Percentiles rank a stretch among this genome's conserved stretches.
These are phyloP conservation scores for Tricholoma sp. DNA, from an alignment of 768 basidiomycete genomes.

Conservation along the genomic window DNA sequence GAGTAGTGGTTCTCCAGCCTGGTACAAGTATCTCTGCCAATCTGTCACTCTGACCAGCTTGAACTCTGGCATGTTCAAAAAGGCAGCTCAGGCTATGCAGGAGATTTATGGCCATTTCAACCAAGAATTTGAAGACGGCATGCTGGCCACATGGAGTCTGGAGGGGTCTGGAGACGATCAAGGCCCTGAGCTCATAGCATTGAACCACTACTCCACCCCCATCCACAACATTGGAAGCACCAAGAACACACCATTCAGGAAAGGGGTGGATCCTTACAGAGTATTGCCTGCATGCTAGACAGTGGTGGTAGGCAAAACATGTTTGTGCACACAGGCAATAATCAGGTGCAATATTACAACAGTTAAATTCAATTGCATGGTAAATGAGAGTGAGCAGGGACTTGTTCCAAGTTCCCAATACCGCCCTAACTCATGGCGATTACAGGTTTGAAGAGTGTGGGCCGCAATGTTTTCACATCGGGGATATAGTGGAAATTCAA, in stretches of 20 bases:
- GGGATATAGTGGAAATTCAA: neutral
- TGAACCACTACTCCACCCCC: neutral
- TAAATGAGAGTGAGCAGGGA: neutral
- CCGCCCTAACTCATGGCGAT: neutral
- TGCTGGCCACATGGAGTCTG: neutral
- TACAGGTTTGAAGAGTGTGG: neutral
- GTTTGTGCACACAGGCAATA: neutral
- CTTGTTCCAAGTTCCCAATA: neutral
- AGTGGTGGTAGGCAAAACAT: neutral
- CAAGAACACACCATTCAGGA: too few relatives aligned
- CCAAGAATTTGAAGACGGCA: neutral
- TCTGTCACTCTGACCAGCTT: neutral
- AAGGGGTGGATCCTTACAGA: neutral
- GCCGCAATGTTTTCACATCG: neutral
- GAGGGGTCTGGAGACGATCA: neutral
- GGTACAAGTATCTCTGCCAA: neutral
- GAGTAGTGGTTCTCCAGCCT: neutral
- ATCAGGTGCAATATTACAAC: neutral
- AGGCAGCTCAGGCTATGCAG: neutral
- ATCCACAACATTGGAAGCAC: neutral
- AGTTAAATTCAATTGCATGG: neutral
- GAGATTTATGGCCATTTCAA: neutral
- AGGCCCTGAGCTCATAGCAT: neutral
- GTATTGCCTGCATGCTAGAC: neutral
- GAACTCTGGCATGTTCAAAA: neutral